Evolutionary conservation across 768 basidiomycete genomes (phyloP).

Genomic region (Leccinellum luteum): DNA sequence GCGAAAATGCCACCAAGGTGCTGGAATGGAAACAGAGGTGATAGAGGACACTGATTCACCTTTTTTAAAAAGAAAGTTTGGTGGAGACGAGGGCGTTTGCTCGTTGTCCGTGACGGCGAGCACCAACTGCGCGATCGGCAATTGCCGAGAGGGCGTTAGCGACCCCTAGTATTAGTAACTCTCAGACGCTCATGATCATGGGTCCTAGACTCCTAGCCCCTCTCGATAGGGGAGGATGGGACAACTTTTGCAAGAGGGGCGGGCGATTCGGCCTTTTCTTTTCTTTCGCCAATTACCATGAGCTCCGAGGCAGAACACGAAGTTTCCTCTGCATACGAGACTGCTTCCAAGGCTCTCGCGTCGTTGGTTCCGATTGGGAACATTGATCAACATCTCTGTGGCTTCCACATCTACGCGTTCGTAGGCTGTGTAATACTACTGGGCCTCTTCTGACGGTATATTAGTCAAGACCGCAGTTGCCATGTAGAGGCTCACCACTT

Average conservation of each 20-base stretch:
- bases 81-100: slow-evolving; percentile 22
- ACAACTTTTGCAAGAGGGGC: not conserved
- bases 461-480: slow-evolving; percentile 31
- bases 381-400: slow-evolving; percentile 31
- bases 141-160: slow-evolving; percentile 24
- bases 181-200: too few relatives aligned
- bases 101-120: slow-evolving; percentile 36
- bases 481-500: slow-evolving; percentile 45
- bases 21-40: not conserved
- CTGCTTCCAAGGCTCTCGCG: slow-evolving; percentile 27
- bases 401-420: slow-evolving; percentile 33
- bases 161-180: too few relatives aligned
- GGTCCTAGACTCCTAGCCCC: not conserved
- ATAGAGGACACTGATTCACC: slow-evolving; percentile 12
- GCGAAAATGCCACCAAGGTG: not conserved
- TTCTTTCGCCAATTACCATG: slow-evolving; percentile 20
- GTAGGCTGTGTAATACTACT: slow-evolving; percentile 13
- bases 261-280: too few relatives aligned
- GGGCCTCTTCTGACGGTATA: not conserved
- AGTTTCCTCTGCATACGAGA: slow-evolving; percentile 21
- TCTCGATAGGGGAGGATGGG: slow-evolving; percentile 11
- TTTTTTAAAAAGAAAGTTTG: slow-evolving; percentile 13
- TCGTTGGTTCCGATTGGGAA: slow-evolving; percentile 37
- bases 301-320: slow-evolving; percentile 28
- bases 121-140: slow-evolving; percentile 21